Evolutionary conservation across 2,329 filamentous ascomycete genomes (phyloP), one percentile per base, ranked within the genome.

Genomic region (Aspergillus amoenus): DNA sequence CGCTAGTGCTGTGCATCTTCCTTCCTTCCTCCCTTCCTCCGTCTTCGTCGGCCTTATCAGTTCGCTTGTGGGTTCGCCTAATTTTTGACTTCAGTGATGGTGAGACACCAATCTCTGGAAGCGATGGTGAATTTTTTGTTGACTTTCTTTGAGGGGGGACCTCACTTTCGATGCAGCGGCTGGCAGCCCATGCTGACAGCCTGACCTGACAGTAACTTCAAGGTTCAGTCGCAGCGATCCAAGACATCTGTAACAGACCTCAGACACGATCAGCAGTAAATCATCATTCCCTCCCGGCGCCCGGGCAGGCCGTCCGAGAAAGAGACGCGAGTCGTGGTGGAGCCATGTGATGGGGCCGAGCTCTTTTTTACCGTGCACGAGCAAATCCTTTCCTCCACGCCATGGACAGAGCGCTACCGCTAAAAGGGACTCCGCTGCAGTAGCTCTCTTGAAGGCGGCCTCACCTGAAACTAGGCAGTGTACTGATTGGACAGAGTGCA

Each of bases 231-330:
- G 30, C 17, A 52, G 40, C 27, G 8, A 22, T 15, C 30, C 24
- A 51, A 22, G 39, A 51, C 32, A 39, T 40, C 43, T 61, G 61
- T 48, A 51, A 59, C 59, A 57, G 27, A 49, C 51, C 52, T 57
- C 61, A 59, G 50, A 63, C 60, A 60, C 18, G 56, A 63, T 61
- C 61, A 57, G 50, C 60, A 50, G 56, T 22, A 39, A 56, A 57
- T 58, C 56, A 45, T 34, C 47, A 15, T 27, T 42, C 41, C n/a
- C 42, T 48, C 40, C 52, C 34, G 34, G 2, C 27, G 27, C 27
- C 40, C 40, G 21, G 37, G 24, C 32, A 27, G 46, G 34, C 42
- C 22, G 34, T 47, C 40, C 27, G 50, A 52, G 40, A 8, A 41
- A 47, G 44, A 30, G 22, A 27, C 24, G 24, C 24, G n/a, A n/a